Evolutionary conservation across 2,329 filamentous ascomycete species (phyloP), one percentile per base, ranked within the genome.

Genomic region (Nemania sp.): DNA sequence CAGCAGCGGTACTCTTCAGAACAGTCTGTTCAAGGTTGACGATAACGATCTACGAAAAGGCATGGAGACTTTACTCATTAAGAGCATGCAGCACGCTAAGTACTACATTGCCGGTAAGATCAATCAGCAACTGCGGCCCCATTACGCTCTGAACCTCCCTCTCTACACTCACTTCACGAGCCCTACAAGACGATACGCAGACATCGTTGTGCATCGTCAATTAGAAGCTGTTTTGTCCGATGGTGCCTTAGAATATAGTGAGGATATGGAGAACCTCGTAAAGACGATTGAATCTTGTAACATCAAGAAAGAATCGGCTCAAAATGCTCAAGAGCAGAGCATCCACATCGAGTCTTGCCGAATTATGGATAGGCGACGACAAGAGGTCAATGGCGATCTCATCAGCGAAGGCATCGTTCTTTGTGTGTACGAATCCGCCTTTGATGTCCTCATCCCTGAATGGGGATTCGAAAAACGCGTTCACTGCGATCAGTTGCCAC

Each of bases 391-490:
- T 60, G 91, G 91, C 42, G 94, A 99, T 62, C 82, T 99, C 49
- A 91, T 99, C 70, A 91, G 89, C 66, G 93, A 97, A 71, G 94
- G 94, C 63, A 93, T 99, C 65, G 91, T 99, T 43, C 81, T 99
- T 51, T 96, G 91, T 69, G 94, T 99, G 26, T 99, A 99, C 73
- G 94, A 99, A 75, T 97, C 94, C 23, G 94, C 94, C 17, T 99
- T 99, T 70, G 94, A 99, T 72, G 91, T 99, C 37, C 82, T 99
- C 60, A 97, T 99, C 70, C 94, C 94, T 5, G 92, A 99, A 70
- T 99, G 91, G 79, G 94, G 94, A 62, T 97, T 99, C 64, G 94
- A 99, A 80, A 99, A 99, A 84, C 90, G 94, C 61, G 94, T 99
- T 47, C 94, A 99, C 75, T 99, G 94, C 70, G 94, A 99, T 69